Evolutionary conservation across 2,329 filamentous ascomycete genomes (phyloP).

Genomic region (Diaporthe destruens): DNA sequence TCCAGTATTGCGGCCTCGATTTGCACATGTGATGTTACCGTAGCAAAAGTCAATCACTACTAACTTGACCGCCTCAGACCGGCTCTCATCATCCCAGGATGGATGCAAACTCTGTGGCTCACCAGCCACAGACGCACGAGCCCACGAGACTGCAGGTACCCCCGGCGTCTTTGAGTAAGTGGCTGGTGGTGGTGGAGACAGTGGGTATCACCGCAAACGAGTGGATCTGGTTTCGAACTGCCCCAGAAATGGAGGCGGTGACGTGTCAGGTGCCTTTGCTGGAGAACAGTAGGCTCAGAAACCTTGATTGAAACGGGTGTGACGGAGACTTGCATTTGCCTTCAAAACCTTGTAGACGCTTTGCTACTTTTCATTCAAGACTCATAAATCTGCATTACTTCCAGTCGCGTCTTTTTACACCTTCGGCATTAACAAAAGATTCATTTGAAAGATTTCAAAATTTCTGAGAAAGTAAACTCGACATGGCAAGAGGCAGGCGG

Average conservation of each 20-base stretch:
- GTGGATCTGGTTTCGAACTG: slow-evolving; percentile 33
- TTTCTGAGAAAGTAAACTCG: not conserved
- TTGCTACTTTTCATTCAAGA: not conserved
- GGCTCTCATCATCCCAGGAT: not conserved
- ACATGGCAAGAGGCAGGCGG: slow-evolving; percentile 37
- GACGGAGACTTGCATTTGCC: not conserved
- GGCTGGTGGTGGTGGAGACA: slow-evolving; percentile 38
- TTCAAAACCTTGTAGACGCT: not conserved
- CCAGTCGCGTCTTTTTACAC: too few relatives aligned
- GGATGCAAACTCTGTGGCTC: not conserved
- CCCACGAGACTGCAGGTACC: slow-evolving; percentile 1
- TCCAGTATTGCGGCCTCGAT: too few relatives aligned
- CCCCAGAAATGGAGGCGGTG: slow-evolving; percentile 33
- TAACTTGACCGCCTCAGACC: not conserved
- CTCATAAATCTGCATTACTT: not conserved
- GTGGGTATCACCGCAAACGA: slow-evolving; percentile 27
- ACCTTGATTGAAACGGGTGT: not conserved
- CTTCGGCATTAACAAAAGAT: too few relatives aligned
- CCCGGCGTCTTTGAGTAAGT: slow-evolving; percentile 33
- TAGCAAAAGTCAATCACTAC: not conserved
- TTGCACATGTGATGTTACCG: too few relatives aligned
- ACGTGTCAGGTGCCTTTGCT: slow-evolving; percentile 30
- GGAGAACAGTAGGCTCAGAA: not conserved
- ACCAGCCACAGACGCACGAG: slow-evolving; percentile 13
- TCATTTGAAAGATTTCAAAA: not conserved